Evolutionary conservation across 2,329 filamentous ascomycete species (phyloP), one percentile per base, ranked within the genome.

Genomic region (Didymella arachidicola): DNA sequence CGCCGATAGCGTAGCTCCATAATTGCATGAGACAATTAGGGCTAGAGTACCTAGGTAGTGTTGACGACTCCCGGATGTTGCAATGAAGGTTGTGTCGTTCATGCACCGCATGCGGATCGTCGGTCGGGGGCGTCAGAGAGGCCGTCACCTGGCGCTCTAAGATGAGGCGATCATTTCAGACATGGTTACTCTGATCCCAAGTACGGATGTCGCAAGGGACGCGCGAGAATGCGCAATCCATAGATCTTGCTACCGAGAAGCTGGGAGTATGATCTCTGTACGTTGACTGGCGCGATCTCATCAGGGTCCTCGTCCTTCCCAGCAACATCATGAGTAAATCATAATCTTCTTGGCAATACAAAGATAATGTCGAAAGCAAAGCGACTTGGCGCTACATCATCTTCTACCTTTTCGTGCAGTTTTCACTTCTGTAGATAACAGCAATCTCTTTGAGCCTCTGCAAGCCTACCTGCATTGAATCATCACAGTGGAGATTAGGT

Each of bases 181-280:
- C 25, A 7, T 22, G 18, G 18, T 27, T 14, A 26, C 18, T 19
- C 11, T 26, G 14, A 34, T 48, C 38, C 34, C 14, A 43, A n/a
- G 19, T 32, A 22, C 19, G 32, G 30, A 55, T 60, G 54, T 50
- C 59, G 61, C 61, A 55, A 54, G 39, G 22, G 39, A 54, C 10
- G 47, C 42, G 53, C 47, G 14, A 49, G 44, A 57, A 43, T 45
- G 57, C 59, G 61, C 56, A 51, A 61, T 63, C 32, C 49, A 46
- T 41, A 22, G 44, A 34, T 7, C 8, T 14, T 16, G 50, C 34
- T 19, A 8, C 45, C 27, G 16, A n/a, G 45, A 16, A 12, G 45
- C 44, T 16, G 4, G 36, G 11, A 32, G 49, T 32, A 29, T 12
- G n/a, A 25, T 6, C 6, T 29, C 11, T 6, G 16, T 41, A 19